Evolutionary conservation across 116 monocot genomes (phyloP), one percentile per base, ranked within the genome.

Genomic region (Dioscorea cayenensis): DNA sequence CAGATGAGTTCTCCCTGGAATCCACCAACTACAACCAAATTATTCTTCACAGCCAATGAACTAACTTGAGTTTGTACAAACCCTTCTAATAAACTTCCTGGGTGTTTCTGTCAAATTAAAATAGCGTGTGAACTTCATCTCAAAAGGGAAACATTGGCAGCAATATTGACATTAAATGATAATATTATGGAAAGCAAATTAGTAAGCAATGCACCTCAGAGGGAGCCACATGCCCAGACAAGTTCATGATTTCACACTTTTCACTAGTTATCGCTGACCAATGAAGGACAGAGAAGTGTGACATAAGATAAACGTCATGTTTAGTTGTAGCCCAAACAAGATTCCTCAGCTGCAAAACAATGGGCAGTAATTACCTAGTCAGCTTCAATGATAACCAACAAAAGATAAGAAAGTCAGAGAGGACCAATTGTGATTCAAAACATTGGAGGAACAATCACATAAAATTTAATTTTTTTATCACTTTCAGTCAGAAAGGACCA

Each of bases 311-410:
- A 10, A 94, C 90, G 76, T 94, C 94, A 59, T 94, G 94, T 60
- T 90, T 94, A 68, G 90, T 86, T 69, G 90, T 90, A 20, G 94
- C 89, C 94, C 94, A 94, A 7, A 90, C 90, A 75, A 94, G 77
- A 78, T 94, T 94, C 64, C 94, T 85, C 51, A 94, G 78, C 94
- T 94, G 80, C 36, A 76, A 52, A 64, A 22, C 16, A 23, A 51
- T 14, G 27, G 55, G 28, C 14, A 19, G 5, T 55, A 16, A 55
- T 18, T 55, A 6, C n/a, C 19, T 18, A 3, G 55, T 55, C 55
- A 55, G 55, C 55, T 55, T 55, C 16, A 55, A 16, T 16, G 55
- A 55, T 18, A 5, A 16, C 55, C 55, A 55, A 43, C 7, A 5
- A 43, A 43, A 43, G 43, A 10, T 9, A 43, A 43, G 11, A 43